phyloP scores from a whole-genome alignment of 495 filamentous ascomycete species.

The Hypomontagnella monticulosa region DNA sequence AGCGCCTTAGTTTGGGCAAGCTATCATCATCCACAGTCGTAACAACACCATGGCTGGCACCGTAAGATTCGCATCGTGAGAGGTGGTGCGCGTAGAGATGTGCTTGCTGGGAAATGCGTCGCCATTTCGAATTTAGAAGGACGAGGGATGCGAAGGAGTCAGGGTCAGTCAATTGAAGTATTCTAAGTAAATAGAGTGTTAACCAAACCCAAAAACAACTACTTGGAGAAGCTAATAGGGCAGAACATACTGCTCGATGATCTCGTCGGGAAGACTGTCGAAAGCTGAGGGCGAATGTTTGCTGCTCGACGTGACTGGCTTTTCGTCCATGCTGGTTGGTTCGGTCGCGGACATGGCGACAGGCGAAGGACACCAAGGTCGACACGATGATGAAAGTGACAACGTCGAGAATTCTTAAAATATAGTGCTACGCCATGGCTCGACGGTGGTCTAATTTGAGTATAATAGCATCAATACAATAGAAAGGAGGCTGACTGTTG shows the following conservation, averaged over 20 bases:
- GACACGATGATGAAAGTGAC: constrained; percentile 11
- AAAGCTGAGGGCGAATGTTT: constrained; percentile 48
- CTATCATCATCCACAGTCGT: constrained; percentile 60
- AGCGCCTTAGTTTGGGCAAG: constrained; percentile 67
- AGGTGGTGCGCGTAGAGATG: constrained; percentile 82
- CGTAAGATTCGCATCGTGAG: constrained; percentile 73
- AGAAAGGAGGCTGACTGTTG: constrained; percentile 1
- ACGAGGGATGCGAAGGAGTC: constrained; percentile 84
- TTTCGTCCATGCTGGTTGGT: constrained; percentile 39
- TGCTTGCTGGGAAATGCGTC: constrained; percentile 73
- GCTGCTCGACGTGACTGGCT: constrained; percentile 37
- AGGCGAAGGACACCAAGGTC: constrained; percentile 3
- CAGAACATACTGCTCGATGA: constrained; percentile 59
- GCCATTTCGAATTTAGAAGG: constrained; percentile 83
- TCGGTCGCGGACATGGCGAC: constrained; percentile 28
- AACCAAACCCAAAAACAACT: too few relatives aligned
- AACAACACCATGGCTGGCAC: constrained; percentile 59
- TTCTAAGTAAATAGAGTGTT: constrained; percentile 59
- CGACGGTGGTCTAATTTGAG: constrained; percentile 4
- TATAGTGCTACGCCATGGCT: constrained; percentile 30
- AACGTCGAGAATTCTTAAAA: constrained; percentile 12
- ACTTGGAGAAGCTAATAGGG: not conserved
- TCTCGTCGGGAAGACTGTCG: constrained; percentile 58
- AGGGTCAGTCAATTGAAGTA: constrained; percentile 76
- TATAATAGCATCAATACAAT: constrained; percentile 8